Evolutionary conservation across 2,329 filamentous ascomycete species (phyloP), one percentile per base, ranked within the genome.

Genomic region (Epicoccum sorghinum): DNA sequence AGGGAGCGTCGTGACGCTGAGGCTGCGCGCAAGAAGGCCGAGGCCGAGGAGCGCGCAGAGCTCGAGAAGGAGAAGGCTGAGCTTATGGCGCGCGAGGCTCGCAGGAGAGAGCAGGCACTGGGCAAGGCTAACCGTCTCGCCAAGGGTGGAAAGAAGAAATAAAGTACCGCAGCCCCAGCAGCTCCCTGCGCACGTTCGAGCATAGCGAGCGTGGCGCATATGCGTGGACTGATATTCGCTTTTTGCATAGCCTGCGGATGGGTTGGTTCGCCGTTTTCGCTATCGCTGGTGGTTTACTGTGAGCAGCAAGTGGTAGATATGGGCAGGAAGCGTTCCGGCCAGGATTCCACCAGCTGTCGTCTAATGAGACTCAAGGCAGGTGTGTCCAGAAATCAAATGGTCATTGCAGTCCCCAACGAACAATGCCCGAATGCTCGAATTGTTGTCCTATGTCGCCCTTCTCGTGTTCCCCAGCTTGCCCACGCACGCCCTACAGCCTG

Each of bases 1-100:
- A 86, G 88, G 42, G 91, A 96, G 82, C 89, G 91, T 79, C 86
- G 95, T 60, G 93, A 90, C 68, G 88, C 88, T 18, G 93, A 96
- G 69, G 86, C 90, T 47, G 89, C 87, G 27, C 82, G 91, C 67
- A 93, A 93, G 82, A 85, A 90, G 79, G 93, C 86, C 1, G 80
- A 82, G 69, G 79, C 78, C 37, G 77, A 80, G 65, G 80, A 82
- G 75, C 75, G 72, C 55, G 79, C 79, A 7, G 73, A 80, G 72
- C 64, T 77, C 2, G 86, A 88, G 85, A 85, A 82, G 82, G 76
- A 60, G 40, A 81, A 80, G 73, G 75, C 75, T 47, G 80, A 79
- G 65, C 74, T 80, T 65, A 69, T 80, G 68, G 78, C 75, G 52
- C 69, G 78, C 32, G 72, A 81, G 65, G 72, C 75, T 57, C 77